Base-by-base conservation (phyloP, 148 eudicot genomes). In the Limonium bicolor region DNA sequence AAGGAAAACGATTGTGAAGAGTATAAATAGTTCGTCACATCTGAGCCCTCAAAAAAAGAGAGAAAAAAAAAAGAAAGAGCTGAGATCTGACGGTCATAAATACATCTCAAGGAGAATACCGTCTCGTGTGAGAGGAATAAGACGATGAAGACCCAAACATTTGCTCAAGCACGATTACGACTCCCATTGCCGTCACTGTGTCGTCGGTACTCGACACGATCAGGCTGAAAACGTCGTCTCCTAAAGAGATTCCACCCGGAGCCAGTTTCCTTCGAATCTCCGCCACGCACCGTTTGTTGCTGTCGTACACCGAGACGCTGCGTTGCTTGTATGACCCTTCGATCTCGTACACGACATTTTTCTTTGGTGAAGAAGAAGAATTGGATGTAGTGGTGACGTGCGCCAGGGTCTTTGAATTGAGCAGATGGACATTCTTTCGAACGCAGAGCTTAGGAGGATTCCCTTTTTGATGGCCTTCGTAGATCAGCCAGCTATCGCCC, bases 261-360 rank as follows among this genome's bases (percentile, higher is more conserved):
- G 75, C 39, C 54, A 74, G 82, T 55, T 82, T 78, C 14, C 36
- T 50, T 59, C 41, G 66, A 41, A 82, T 71, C 70, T 82, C 82
- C 9, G 82, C 86, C 60, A 78, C 86, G n/a, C 53, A 46, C 47
- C 56, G 50, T 53, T 68, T 46, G 54, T 58, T 57, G 20, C 58
- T 68, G 39, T 78, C 78, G 57, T 68, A 71, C 53, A 82, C 54
- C 1, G 24, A 46, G 30, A 79, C 74, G 46, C 55, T 59, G 7
- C 86, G 56, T 28, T 55, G 67, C 3, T 69, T n/a, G 40, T 77
- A 82, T 18, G 86, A 77, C 2, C 93, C 86, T 55, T 71, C 82
- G 5, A 82, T 71, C 36, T 70, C 73, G 54, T 70, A 81, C 2
- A 44, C 13, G 38, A 13, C 22, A 23, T 41, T 65, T 29, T 62